phyloP scores from a whole-genome alignment of 176 grass and related monocot species.

The Triticum dicoccoides region DNA sequence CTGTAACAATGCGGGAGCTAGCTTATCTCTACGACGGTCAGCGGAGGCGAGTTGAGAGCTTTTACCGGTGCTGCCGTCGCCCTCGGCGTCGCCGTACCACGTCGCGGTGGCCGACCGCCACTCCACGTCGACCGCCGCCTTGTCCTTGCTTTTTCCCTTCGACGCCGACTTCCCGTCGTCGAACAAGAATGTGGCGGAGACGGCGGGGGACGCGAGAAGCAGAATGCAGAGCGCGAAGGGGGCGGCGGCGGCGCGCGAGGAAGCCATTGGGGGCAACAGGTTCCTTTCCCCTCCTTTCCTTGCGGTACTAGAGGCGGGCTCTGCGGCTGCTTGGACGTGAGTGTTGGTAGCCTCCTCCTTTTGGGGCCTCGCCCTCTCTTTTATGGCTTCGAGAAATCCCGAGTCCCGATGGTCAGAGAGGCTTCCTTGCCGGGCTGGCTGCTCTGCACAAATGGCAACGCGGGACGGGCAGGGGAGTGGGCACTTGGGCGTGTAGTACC shows the following conservation, averaged over 20 bases:
- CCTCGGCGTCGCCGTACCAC: slow-evolving; percentile 87
- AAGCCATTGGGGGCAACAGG: slow-evolving; percentile 15
- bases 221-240: slow-evolving; percentile 24
- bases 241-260: slow-evolving; percentile 27
- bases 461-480: not conserved
- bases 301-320: not conserved
- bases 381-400: slow-evolving; percentile 68
- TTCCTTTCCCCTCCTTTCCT: not conserved
- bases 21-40: not conserved
- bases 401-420: slow-evolving; percentile 14
- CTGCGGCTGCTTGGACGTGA: slow-evolving; percentile 17
- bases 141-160: not conserved
- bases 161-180: slow-evolving; percentile 3
- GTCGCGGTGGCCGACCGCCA: slow-evolving; percentile 93
- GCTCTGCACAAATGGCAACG: slow-evolving; percentile 35
- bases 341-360: slow-evolving; percentile 30
- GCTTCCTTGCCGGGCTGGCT: not conserved
- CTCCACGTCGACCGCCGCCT: slow-evolving; percentile 49
- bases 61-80: slow-evolving; percentile 90
- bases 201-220: not conserved
- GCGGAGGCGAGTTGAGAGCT: slow-evolving; percentile 22
- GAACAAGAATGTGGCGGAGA: slow-evolving; percentile 23
- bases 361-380: slow-evolving; percentile 20
- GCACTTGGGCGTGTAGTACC: not conserved
- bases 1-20: too few species aligned